Conservation (phyloP, 176 grass and related monocot species). For the Lolium rigidum region DNA sequence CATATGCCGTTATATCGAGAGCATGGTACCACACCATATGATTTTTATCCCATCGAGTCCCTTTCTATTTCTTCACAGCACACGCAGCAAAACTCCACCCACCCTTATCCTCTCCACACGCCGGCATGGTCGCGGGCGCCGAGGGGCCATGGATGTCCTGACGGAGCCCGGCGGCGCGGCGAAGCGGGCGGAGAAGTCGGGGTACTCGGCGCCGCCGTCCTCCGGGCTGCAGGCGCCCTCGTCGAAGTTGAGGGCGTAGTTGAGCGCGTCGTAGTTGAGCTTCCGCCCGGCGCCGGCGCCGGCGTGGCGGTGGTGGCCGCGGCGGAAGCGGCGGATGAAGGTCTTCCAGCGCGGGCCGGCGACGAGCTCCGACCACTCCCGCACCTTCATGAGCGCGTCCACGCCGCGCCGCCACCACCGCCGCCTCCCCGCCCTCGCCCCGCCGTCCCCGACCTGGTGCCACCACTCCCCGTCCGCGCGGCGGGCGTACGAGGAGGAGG, state of each 20-base stretch:
- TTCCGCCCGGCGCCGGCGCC: constrained; percentile 12
- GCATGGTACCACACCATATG: too few relatives aligned
- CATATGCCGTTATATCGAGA: too few relatives aligned
- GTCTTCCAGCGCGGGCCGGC: constrained; percentile 97
- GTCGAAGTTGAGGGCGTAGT: constrained; percentile 99
- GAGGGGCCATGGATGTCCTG: constrained; percentile 65
- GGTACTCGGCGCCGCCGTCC: constrained; percentile 43
- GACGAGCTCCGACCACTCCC: constrained; percentile 97
- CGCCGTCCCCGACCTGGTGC: constrained; percentile 34
- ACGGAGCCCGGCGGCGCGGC: constrained; percentile 40
- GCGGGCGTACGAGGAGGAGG: constrained; percentile 36
- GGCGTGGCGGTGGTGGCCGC: constrained; percentile 19
- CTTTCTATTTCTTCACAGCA: too few relatives aligned
- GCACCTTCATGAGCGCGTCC: constrained; percentile 71
- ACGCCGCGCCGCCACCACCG: constrained; percentile 75
- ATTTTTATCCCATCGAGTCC: too few relatives aligned
- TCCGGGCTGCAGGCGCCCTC: constrained; percentile 64
- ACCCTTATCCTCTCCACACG: too few relatives aligned
- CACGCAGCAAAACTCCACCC: too few relatives aligned
- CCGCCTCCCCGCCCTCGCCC: background rate
- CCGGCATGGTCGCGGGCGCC: constrained; percentile 43
- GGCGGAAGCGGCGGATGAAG: constrained; percentile 85
- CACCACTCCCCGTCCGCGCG: constrained; percentile 51
- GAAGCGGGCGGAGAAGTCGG: constrained; percentile 79
- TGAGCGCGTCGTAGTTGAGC: constrained; percentile 82